phyloP scores from a whole-genome alignment of 805 yeast species.

The Lipomyces starkeyi region DNA sequence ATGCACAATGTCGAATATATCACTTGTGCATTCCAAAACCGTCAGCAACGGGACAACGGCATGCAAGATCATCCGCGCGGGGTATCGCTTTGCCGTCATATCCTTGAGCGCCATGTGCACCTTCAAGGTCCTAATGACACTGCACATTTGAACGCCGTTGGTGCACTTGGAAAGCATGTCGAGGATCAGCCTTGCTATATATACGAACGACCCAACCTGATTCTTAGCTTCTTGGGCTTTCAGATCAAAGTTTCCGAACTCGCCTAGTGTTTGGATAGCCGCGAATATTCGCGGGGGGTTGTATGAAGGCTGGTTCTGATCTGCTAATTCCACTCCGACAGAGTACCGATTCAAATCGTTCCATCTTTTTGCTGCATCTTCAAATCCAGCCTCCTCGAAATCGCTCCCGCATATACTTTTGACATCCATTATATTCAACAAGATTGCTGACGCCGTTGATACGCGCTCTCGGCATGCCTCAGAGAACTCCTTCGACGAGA shows the following conservation, averaged over 20 bases:
- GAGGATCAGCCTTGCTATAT: conserved; percentile 21
- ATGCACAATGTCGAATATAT: conserved; percentile 17
- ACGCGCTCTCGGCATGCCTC: neutral
- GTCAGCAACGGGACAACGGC: conserved; percentile 18
- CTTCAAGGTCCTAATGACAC: conserved; percentile 12
- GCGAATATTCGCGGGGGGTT: neutral
- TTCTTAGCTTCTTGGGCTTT: neutral
- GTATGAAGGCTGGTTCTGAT: conserved; percentile 3
- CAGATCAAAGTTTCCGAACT: conserved; percentile 6
- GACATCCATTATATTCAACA: conserved; percentile 1
- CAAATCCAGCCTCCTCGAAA: conserved; percentile 1
- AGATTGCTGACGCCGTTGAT: conserved; percentile 2
- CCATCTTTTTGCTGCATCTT: conserved; percentile 13
- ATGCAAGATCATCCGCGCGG: conserved; percentile 25
- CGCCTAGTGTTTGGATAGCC: neutral
- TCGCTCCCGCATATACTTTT: neutral
- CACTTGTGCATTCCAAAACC: conserved; percentile 17
- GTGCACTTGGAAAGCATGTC: conserved; percentile 11
- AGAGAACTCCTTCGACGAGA: neutral
- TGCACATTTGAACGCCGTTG: conserved; percentile 17
- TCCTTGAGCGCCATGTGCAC: conserved; percentile 13
- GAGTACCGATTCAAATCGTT: conserved; percentile 7
- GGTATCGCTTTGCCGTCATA: conserved; percentile 3
- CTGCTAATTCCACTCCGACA: neutral
- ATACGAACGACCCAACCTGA: conserved; percentile 1